Percentiles rank a stretch among this genome's conserved stretches.
Evolutionary conservation across 2,329 filamentous ascomycete genomes (phyloP).

Genomic region (Curvularia spicifera): DNA sequence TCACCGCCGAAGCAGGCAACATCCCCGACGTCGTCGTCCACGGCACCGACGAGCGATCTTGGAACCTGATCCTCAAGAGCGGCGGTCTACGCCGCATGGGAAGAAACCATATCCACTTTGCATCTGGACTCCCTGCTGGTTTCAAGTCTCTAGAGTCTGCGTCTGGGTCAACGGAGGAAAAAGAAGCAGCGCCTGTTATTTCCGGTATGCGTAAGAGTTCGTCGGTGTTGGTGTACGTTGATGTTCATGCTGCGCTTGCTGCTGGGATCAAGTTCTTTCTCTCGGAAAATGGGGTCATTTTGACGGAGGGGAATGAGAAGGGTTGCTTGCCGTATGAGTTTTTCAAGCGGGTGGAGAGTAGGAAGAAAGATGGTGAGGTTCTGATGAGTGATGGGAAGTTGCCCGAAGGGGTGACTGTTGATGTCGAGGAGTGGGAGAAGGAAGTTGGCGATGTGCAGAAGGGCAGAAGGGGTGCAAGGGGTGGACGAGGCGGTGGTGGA

Average conservation of each 20-base stretch:
- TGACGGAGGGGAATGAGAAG: constrained; percentile 58
- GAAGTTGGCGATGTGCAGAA: constrained; percentile 33
- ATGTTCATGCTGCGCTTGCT: constrained; percentile 69
- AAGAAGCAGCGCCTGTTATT: constrained; percentile 61
- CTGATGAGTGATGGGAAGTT: constrained; percentile 75
- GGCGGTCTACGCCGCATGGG: constrained; percentile 84
- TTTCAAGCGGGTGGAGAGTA: constrained; percentile 73
- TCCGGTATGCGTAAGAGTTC: constrained; percentile 76
- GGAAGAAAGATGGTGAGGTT: constrained; percentile 65
- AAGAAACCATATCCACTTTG: constrained; percentile 89
- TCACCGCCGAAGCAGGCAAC: constrained; percentile 62
- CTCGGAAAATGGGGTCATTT: constrained; percentile 58
- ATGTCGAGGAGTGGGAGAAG: constrained; percentile 47
- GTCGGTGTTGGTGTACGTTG: constrained; percentile 74
- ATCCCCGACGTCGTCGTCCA: constrained; percentile 77
- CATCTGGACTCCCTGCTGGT: constrained; percentile 68
- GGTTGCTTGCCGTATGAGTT: constrained; percentile 53
- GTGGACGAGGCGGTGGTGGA: constrained; percentile 28
- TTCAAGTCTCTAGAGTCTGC: constrained; percentile 39
- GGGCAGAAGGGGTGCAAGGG: constrained; percentile 32
- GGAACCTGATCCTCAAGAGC: constrained; percentile 73
- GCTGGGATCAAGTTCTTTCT: constrained; percentile 74
- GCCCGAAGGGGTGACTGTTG: constrained; percentile 46
- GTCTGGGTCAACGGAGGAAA: constrained; percentile 31
- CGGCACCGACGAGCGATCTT: constrained; percentile 85